Conservation (phyloP, 2,329 filamentous ascomycete genomes). For the Ophiostoma triangulosporum region DNA sequence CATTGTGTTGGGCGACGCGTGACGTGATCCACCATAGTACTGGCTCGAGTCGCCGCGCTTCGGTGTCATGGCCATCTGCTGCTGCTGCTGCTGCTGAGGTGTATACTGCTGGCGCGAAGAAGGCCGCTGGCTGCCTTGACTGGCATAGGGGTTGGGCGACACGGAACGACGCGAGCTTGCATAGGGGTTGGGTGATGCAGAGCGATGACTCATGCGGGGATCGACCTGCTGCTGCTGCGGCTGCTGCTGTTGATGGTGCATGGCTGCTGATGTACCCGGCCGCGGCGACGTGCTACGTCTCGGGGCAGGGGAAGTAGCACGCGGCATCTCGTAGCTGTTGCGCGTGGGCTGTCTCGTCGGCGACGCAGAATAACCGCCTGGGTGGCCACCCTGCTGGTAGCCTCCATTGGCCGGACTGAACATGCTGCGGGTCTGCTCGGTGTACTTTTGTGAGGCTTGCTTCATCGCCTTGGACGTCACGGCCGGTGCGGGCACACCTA, state of each 20-base stretch:
- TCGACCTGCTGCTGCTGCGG: conserved; percentile 20
- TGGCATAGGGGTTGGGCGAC: conserved; percentile 47
- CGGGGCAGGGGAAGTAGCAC: conserved; percentile 55
- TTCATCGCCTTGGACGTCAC: conserved; percentile 94
- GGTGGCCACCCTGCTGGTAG: background rate
- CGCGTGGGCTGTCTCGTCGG: conserved; percentile 43
- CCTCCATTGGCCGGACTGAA: conserved; percentile 33
- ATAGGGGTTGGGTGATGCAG: conserved; percentile 46
- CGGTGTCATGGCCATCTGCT: conserved; percentile 21
- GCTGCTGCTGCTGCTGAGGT: conserved; percentile 20
- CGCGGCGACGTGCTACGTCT: conserved; percentile 50
- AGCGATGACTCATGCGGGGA: conserved; percentile 20
- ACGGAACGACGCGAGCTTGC: conserved; percentile 19
- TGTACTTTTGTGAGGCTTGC: conserved; percentile 80
- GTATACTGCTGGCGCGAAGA: conserved; percentile 22
- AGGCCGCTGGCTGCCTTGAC: conserved; percentile 29
- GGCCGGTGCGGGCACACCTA: conserved; percentile 82
- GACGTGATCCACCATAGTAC: conserved; percentile 30
- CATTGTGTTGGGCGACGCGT: conserved; percentile 36
- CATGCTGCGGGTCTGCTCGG: conserved; percentile 68
- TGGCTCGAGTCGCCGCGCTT: conserved; percentile 35
- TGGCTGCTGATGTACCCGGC: conserved; percentile 33
- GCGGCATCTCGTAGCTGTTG: conserved; percentile 39
- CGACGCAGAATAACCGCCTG: conserved; percentile 15
- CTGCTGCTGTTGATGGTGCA: conserved; percentile 5